Conservation (phyloP, 768 basidiomycete genomes). For the Gautieria morchelliformis region DNA sequence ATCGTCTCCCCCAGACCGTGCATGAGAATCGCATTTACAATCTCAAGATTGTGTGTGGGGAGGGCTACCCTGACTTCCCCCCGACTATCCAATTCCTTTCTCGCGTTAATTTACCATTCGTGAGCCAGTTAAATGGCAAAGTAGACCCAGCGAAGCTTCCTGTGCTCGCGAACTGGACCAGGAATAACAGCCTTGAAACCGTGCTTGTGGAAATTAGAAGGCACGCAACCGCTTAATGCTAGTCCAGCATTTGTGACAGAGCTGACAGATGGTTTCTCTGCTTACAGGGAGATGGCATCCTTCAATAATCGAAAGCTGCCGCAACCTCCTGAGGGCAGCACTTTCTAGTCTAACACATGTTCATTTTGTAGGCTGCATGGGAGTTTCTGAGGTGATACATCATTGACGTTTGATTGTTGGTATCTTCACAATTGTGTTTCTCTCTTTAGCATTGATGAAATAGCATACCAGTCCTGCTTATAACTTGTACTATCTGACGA, state of each 20-base stretch:
- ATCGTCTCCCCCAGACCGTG: conserved; percentile 52
- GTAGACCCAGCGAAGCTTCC: conserved; percentile 67
- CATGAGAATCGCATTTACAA: conserved; percentile 99
- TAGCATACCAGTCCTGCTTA: background rate
- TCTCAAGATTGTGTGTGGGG: conserved; percentile 80
- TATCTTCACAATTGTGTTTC: background rate
- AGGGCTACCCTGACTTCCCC: conserved; percentile 63
- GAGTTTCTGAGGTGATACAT: background rate
- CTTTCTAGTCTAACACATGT: conserved; percentile 32
- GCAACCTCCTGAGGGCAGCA: conserved; percentile 86
- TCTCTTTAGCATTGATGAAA: background rate
- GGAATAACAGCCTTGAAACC: conserved; percentile 74
- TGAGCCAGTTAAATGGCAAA: conserved; percentile 61
- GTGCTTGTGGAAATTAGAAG: conserved; percentile 88
- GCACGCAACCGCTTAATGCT: conserved; percentile 28
- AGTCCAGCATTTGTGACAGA: conserved; percentile 3
- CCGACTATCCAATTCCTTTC: conserved; percentile 82
- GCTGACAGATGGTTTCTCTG: background rate
- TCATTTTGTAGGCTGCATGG: background rate
- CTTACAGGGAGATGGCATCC: conserved; percentile 83
- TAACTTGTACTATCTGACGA: background rate
- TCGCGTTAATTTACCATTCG: conserved; percentile 89
- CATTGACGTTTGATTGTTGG: background rate
- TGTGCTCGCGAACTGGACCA: conserved; percentile 67
- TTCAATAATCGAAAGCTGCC: conserved; percentile 87